These are phyloP conservation scores for Paraconiothyrium brasiliense DNA, from an alignment of 2,329 filamentous ascomycete species.

Conservation along the genomic window DNA sequence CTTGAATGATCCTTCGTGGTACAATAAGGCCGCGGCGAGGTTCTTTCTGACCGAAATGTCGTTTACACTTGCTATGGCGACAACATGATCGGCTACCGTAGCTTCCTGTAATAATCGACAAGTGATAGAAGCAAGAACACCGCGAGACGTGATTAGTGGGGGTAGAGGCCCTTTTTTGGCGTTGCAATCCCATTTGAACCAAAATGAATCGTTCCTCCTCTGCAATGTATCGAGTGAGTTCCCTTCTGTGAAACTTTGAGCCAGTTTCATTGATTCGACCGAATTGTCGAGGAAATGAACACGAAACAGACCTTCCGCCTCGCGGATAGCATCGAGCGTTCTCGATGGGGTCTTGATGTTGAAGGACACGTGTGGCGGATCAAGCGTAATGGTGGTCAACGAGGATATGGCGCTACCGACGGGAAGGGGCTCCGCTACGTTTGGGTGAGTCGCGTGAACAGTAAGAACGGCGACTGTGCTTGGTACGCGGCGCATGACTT, in stretches of 20 bases:
- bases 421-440: constrained; percentile 26
- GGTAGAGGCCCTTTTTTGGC: constrained; percentile 6
- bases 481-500: constrained; percentile 64
- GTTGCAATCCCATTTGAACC: neutral
- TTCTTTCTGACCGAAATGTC: constrained; percentile 18
- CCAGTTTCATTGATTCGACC: constrained; percentile 37
- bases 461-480: constrained; percentile 68
- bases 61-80: constrained; percentile 56
- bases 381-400: constrained; percentile 66
- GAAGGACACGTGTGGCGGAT: constrained; percentile 69
- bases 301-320: constrained; percentile 53
- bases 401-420: constrained; percentile 67
- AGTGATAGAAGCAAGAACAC: constrained; percentile 40
- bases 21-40: constrained; percentile 30
- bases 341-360: constrained; percentile 67
- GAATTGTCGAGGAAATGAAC: constrained; percentile 59
- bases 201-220: constrained; percentile 20
- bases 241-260: constrained; percentile 41
- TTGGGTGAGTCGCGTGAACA: constrained; percentile 29
- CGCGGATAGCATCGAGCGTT: constrained; percentile 64
- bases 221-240: constrained; percentile 36
- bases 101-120: constrained; percentile 51
- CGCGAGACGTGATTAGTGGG: constrained; percentile 26
- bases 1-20: constrained; percentile 40
- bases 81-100: constrained; percentile 57